Evolutionary conservation across 1,284 basidiomycete genomes (phyloP), one percentile per base, ranked within the genome.

Genomic region (Singerocomus rubriflavus): DNA sequence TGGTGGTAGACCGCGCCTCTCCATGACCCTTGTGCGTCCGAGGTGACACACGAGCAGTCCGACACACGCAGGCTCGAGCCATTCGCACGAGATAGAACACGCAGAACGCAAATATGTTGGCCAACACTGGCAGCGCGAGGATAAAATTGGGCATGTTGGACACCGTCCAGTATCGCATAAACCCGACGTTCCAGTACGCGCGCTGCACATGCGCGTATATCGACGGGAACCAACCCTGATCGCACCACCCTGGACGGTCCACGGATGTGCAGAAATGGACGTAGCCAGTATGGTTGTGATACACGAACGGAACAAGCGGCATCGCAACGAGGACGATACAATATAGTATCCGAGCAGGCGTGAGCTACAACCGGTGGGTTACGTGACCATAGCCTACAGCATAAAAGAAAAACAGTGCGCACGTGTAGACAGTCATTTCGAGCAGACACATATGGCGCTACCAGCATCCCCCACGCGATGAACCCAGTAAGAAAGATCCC

Each of bases 81-180:
- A 57, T 41, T 27, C 57, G 52, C 3, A 42, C 55, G 37, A 80
- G 57, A 55, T 78, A 73, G 46, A 66, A 62, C 21, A 59, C 46
- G 11, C 73, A 71, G 27, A 84, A 68, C 5, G 87, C 73, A 5
- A 82, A 72, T 10, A 66, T 52, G 39, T 48, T 57, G 31, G 70
- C 36, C 39, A 92, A 73, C 0, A 89, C 79, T 0, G 96, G 96
- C 0, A 81, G 63, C 1, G 90, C 85, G 36, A 98, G 75, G 45
- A 88, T 51, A 66, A 98, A 91, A 69, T 98, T 98, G 30, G 96
- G 96, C 2, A 92, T 56, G 66, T 98, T 95, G 27, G 80, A 71
- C 5, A 74, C 50, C 0, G 85, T 84, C 93, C 93, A 99, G 70
- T 99, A 98, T 1, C 77, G 80, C 51, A 98, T 70, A 54, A 93